These are phyloP conservation scores for Rhododendron simsii DNA, from an alignment of 148 eudicot genomes.

Conservation along the genomic window DNA sequence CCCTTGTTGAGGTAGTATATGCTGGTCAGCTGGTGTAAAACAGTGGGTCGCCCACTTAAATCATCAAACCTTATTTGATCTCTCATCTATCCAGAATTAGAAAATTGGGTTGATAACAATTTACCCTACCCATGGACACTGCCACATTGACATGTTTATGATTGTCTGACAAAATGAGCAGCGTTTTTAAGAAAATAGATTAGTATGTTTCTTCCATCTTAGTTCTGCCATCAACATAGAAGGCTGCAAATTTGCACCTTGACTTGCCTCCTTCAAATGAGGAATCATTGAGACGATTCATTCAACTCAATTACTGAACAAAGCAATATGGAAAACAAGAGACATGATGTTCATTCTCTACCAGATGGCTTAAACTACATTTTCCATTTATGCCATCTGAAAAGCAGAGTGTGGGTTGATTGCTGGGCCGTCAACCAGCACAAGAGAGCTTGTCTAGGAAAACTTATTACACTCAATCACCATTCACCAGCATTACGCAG, in stretches of 20 bases:
- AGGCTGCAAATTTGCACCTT: background rate
- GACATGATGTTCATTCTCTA: background rate
- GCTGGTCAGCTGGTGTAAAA: background rate
- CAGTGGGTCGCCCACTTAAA: background rate
- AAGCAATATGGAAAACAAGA: background rate
- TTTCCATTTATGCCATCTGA: background rate
- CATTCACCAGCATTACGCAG: background rate
- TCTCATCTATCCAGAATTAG: background rate
- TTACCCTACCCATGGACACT: background rate
- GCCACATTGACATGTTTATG: background rate
- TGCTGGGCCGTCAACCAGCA: background rate
- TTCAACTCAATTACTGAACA: background rate
- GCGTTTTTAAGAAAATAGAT: background rate
- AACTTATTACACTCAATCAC: background rate
- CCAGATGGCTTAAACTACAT: background rate
- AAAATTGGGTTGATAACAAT: background rate
- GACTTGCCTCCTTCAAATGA: background rate
- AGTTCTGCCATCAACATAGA: background rate
- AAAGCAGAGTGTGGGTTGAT: background rate
- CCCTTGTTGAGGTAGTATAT: background rate
- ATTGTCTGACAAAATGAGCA: background rate
- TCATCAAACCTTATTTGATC: background rate
- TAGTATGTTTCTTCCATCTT: background rate
- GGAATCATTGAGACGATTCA: background rate
- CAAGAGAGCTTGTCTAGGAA: background rate